A percentile compares a stretch with the other conserved stretches of the same genome.
phyloP scores from a whole-genome alignment of 768 basidiomycete species.

The Lentinula detonsa region DNA sequence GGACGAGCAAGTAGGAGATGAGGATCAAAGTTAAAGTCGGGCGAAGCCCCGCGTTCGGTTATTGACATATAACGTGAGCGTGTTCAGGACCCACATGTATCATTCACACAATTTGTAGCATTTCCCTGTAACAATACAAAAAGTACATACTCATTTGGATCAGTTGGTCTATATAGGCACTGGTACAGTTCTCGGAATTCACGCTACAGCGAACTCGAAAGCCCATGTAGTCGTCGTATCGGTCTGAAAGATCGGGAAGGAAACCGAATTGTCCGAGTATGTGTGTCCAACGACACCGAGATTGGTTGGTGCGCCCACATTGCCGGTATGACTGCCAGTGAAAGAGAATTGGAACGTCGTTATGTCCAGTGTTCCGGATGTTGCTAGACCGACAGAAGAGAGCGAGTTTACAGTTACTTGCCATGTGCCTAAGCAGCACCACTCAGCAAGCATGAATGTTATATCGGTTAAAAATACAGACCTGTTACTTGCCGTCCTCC shows the following conservation, averaged over 20 bases:
- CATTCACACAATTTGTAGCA: background rate
- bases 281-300: slow-evolving; percentile 13
- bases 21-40: background rate
- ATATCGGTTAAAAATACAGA: background rate
- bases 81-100: background rate
- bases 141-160: background rate
- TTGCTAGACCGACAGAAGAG: slow-evolving; percentile 12
- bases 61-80: background rate
- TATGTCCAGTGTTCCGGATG: slow-evolving; percentile 13
- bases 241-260: slow-evolving; percentile 17
- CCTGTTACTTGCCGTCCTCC: slow-evolving; percentile 16
- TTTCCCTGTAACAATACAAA: background rate
- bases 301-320: slow-evolving; percentile 12
- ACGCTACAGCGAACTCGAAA: slow-evolving; percentile 12
- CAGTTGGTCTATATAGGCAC: background rate
- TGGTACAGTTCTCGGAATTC: background rate
- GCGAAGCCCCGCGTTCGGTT: background rate
- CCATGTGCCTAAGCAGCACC: slow-evolving; percentile 9
- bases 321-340: slow-evolving; percentile 8
- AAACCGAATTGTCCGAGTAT: slow-evolving; percentile 14
- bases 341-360: slow-evolving; percentile 14
- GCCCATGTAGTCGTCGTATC: slow-evolving; percentile 16
- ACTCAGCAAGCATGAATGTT: background rate
- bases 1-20: background rate
- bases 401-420: slow-evolving; percentile 12